Conservation (phyloP, 2,329 filamentous ascomycete genomes). For the Botrytis aclada region DNA sequence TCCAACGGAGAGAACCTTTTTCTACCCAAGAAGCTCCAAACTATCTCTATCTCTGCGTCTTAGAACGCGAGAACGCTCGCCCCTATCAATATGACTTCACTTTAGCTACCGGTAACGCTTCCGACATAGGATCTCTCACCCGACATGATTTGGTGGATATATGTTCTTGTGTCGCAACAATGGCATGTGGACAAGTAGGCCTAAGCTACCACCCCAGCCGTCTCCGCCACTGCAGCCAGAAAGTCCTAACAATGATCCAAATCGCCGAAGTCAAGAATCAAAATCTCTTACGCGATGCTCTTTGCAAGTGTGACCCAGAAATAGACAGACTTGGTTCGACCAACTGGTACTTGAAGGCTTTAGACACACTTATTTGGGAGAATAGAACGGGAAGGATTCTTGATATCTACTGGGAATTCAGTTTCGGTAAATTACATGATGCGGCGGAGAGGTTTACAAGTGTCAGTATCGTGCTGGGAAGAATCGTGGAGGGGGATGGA, state of each 20-base stretch:
- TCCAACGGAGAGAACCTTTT: not conserved
- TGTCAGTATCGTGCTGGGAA: not conserved
- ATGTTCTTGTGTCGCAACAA: not conserved
- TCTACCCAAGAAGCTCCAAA: not conserved
- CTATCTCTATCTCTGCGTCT: not conserved
- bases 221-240: not conserved
- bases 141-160: not conserved
- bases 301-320: not conserved
- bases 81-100: not conserved
- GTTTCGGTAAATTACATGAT: not conserved
- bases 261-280: not conserved
- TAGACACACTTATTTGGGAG: not conserved
- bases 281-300: not conserved
- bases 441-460: not conserved
- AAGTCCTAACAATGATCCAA: not conserved
- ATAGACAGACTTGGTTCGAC: too few relatives aligned
- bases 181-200: not conserved
- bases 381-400: not conserved
- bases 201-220: not conserved
- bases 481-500: not conserved
- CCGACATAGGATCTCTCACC: not conserved
- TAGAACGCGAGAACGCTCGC: not conserved
- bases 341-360: not conserved
- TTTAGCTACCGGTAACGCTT: not conserved
- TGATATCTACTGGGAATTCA: not conserved